Evolutionary conservation across 2,329 filamentous ascomycete species (phyloP), one percentile per base, ranked within the genome.

Genomic region (Plenodomus tracheiphilus): DNA sequence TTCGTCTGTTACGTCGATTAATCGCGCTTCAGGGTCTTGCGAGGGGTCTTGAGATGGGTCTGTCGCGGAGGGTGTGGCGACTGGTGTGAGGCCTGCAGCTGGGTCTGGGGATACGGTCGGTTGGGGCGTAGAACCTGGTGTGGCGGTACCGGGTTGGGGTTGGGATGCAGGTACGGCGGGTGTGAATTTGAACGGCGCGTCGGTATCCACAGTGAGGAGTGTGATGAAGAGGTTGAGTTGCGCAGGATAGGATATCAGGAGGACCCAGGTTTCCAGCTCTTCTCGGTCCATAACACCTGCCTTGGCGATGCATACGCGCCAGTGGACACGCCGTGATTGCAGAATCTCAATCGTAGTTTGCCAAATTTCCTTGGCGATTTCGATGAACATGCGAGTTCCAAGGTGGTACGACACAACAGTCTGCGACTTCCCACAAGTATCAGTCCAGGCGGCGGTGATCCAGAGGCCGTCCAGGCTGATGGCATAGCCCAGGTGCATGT

Each of bases 401-500:
- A 93, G 75, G 60, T 87, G 89, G 69, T 91, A 93, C 0, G 88
- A 87, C 0, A 85, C 82, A 15, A 82, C 88, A 57, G 85, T 84
- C 67, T 92, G 88, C 52, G 88, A 84, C 50, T 82, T 84, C 2
- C 90, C 90, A 20, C 82, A 82, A 58, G 85, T 89, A 65, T 95
- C 89, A 1, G 86, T 89, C 90, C 90, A 95, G 0, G 87, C 87
- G 5, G 85, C 87, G 11, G 86, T 87, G 32, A 94, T 75, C 91
- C 91, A 96, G 8, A 85, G 78, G 17, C 87, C 84, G 66, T 93
- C 88, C 10, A 86, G 77, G 62, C 88, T 92, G 46, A 85, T 81
- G 2, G 87, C 83, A 63, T 95, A 95, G 1, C 87, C 88, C 38
- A 95, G 76, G 67, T 96, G 90, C 22, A 96, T 83, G 62, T 87